phyloP scores from a whole-genome alignment of 202 grass and related monocot genomes.

The Saccharum hybrid region DNA sequence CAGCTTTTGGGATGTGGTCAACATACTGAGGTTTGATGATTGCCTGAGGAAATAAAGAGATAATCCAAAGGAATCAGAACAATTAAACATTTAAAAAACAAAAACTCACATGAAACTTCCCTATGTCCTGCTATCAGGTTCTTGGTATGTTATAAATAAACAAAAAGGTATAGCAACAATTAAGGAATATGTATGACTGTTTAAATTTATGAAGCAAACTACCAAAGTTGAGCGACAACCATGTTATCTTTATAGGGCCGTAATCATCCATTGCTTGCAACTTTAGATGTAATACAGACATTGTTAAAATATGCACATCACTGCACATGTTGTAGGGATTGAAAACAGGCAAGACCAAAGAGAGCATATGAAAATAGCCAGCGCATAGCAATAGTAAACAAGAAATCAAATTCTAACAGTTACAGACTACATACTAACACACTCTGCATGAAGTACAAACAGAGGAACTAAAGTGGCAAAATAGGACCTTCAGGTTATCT shows the following conservation, averaged over 20 bases:
- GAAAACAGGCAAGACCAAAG: background rate
- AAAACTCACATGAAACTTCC: background rate
- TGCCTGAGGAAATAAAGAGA: constrained; percentile 55
- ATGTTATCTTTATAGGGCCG: background rate
- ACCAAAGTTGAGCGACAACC: background rate
- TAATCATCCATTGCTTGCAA: constrained; percentile 5
- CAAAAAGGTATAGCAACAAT: constrained; percentile 11
- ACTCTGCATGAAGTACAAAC: constrained; percentile 19
- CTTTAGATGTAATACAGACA: constrained; percentile 1
- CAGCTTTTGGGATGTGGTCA: constrained; percentile 94
- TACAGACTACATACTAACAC: constrained; percentile 25
- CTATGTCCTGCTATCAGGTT: background rate
- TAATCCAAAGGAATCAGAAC: constrained; percentile 28
- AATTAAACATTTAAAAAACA: constrained; percentile 7
- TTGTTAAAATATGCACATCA: background rate
- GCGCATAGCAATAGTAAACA: background rate
- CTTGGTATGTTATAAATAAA: background rate
- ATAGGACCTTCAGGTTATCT: constrained; percentile 74
- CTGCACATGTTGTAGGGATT: background rate
- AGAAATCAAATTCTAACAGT: background rate
- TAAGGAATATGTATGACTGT: background rate
- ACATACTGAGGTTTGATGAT: constrained; percentile 99
- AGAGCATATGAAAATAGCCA: background rate
- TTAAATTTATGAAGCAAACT: background rate
- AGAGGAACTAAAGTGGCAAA: constrained; percentile 19